Evolutionary conservation across 2,329 filamentous ascomycete genomes (phyloP).

Genomic region (Botryotinia globosa): DNA sequence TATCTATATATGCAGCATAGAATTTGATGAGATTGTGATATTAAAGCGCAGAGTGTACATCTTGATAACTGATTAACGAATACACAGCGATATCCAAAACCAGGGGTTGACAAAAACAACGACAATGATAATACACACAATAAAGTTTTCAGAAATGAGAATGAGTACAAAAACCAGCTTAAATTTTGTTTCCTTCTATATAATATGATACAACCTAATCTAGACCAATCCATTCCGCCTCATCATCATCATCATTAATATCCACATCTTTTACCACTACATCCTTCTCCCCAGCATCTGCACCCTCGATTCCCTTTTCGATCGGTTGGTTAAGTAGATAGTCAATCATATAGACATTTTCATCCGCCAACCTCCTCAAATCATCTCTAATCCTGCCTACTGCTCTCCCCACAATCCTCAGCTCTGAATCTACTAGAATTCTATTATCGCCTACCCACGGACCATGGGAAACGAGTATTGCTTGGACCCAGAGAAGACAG

Average conservation of each 20-base stretch:
- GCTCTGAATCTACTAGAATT: conserved; percentile 76
- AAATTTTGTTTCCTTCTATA: conserved; percentile 2
- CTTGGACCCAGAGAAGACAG: conserved; percentile 88
- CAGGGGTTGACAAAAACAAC: not conserved
- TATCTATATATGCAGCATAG: not conserved
- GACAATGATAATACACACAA: not conserved
- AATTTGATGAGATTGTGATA: not conserved
- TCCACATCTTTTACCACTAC: conserved; percentile 37
- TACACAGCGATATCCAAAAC: not conserved
- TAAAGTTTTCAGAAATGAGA: not conserved
- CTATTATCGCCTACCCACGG: conserved; percentile 79
- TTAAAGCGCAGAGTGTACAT: not conserved
- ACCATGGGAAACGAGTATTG: conserved; percentile 77
- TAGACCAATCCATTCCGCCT: conserved; percentile 54
- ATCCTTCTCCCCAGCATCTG: conserved; percentile 40
- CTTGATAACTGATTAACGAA: not conserved
- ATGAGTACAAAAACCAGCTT: not conserved
- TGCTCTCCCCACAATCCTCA: conserved; percentile 78
- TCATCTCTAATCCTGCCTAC: conserved; percentile 79
- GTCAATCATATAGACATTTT: conserved; percentile 86
- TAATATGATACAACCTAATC: conserved; percentile 38
- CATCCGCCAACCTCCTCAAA: conserved; percentile 77
- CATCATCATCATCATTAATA: conserved; percentile 39
- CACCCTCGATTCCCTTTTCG: conserved; percentile 32
- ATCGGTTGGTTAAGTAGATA: conserved; percentile 64